Conservation (phyloP, 768 basidiomycete genomes). For the Suillus spraguei region DNA sequence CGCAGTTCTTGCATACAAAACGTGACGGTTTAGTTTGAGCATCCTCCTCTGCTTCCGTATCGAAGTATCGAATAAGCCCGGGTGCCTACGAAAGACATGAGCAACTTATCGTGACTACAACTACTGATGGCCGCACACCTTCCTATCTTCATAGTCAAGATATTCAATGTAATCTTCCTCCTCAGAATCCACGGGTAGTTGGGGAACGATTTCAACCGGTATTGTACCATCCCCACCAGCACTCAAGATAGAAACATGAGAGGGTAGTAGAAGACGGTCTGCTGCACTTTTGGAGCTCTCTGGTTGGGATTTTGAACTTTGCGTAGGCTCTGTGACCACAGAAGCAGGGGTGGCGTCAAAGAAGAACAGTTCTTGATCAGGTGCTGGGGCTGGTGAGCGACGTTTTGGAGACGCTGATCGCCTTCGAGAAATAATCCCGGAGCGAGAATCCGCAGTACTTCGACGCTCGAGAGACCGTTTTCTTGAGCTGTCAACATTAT, state of each 20-base stretch:
- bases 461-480: constrained; percentile 20
- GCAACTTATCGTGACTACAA: neutral
- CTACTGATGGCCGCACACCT: constrained; percentile 39
- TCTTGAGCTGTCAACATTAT: constrained; percentile 22
- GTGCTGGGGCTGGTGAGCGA: constrained; percentile 19
- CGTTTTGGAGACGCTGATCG: constrained; percentile 43
- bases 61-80: constrained; percentile 64
- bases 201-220: constrained; percentile 49
- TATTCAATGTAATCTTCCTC: constrained; percentile 76
- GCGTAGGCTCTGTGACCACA: constrained; percentile 24
- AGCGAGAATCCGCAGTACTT: constrained; percentile 9
- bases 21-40: constrained; percentile 43
- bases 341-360: constrained; percentile 49
- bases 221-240: constrained; percentile 27
- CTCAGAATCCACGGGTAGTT: constrained; percentile 45
- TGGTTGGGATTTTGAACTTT: constrained; percentile 13
- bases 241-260: constrained; percentile 66
- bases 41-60: constrained; percentile 45
- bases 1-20: constrained; percentile 76
- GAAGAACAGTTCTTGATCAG: constrained; percentile 43
- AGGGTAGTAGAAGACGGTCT: constrained; percentile 55
- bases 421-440: constrained; percentile 29
- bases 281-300: constrained; percentile 22
- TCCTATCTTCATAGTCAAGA: constrained; percentile 69
- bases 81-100: constrained; percentile 40